A percentile compares a stretch with the other conserved stretches of the same genome.
These are phyloP conservation scores for Balamuthia mandrillaris DNA, from an alignment of 208 protist species.

Conservation along the genomic window DNA sequence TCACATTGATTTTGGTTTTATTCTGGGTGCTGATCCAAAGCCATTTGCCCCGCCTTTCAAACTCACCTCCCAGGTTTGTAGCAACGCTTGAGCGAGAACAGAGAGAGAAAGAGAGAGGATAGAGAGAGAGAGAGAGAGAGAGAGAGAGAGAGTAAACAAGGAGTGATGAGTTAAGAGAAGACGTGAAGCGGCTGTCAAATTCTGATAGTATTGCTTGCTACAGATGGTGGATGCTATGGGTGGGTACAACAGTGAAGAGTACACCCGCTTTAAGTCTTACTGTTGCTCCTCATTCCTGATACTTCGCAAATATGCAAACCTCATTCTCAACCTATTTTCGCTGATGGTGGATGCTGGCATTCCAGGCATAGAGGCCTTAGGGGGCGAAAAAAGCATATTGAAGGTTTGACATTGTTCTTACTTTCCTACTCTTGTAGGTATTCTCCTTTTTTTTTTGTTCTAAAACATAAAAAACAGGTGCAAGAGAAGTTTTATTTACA, in stretches of 20 bases:
- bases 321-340: constrained; percentile 92
- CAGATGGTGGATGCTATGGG: constrained; percentile 80
- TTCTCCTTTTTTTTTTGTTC: not conserved
- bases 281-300: constrained; percentile 93
- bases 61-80: constrained; percentile 82
- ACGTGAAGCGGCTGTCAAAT: too few relatives aligned
- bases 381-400: constrained; percentile 47
- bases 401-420: not conserved
- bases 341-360: constrained; percentile 88
- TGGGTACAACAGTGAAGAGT: constrained; percentile 51
- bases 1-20: constrained; percentile 97
- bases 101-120: not conserved
- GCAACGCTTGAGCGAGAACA: not conserved
- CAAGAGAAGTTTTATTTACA: constrained; percentile 89
- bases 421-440: not conserved
- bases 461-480: constrained; percentile 71
- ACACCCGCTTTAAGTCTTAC: constrained; percentile 59
- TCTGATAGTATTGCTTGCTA: constrained; percentile 31
- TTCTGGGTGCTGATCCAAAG: constrained; percentile 93
- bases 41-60: constrained; percentile 94
- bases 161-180: too few relatives aligned
- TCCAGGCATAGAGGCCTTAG: constrained; percentile 73
- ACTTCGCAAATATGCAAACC: constrained; percentile 84
- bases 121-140: not conserved
- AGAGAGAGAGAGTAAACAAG: constrained; percentile 6